phyloP scores from a whole-genome alignment of 257 asterid genomes.

The Striga asiatica region DNA sequence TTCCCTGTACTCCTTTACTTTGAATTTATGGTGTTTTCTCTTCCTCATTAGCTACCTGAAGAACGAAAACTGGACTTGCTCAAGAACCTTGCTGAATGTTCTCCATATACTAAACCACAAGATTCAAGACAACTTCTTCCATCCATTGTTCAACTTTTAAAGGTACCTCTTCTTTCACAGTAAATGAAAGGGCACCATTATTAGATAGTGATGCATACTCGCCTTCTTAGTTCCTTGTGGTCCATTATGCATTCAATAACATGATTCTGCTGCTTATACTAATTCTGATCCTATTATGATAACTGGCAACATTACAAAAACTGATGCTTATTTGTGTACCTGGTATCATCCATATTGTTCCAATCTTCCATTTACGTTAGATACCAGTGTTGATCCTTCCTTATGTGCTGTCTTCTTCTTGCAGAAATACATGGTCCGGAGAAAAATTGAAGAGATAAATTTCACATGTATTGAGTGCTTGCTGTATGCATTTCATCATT shows the following conservation, averaged over 20 bases:
- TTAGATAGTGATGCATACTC: too few species aligned
- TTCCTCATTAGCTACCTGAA: slow-evolving; percentile 61
- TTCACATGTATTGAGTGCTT: slow-evolving; percentile 66
- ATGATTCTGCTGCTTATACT: background rate
- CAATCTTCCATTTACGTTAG: background rate
- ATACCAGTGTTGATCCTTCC: too few species aligned
- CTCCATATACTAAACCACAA: slow-evolving; percentile 67
- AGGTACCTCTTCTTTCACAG: slow-evolving; percentile 36
- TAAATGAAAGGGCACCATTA: slow-evolving; percentile 7
- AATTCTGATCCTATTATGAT: background rate
- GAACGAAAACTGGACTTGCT: slow-evolving; percentile 67
- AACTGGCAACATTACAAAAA: background rate
- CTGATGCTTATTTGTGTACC: slow-evolving; percentile 5
- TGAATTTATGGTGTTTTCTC: background rate
- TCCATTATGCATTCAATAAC: too few species aligned
- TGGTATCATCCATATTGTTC: background rate
- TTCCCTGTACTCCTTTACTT: background rate
- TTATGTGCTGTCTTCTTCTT: slow-evolving; percentile 14
- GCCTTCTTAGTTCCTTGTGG: too few species aligned
- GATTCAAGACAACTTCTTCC: slow-evolving; percentile 89
- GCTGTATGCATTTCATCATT: slow-evolving; percentile 75
- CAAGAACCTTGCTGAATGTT: slow-evolving; percentile 80
- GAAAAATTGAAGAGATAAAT: slow-evolving; percentile 82
- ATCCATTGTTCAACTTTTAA: slow-evolving; percentile 71
- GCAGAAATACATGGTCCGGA: slow-evolving; percentile 83